phyloP scores from a whole-genome alignment of 2,329 filamentous ascomycete genomes.

The Waltergamsia citrina region DNA sequence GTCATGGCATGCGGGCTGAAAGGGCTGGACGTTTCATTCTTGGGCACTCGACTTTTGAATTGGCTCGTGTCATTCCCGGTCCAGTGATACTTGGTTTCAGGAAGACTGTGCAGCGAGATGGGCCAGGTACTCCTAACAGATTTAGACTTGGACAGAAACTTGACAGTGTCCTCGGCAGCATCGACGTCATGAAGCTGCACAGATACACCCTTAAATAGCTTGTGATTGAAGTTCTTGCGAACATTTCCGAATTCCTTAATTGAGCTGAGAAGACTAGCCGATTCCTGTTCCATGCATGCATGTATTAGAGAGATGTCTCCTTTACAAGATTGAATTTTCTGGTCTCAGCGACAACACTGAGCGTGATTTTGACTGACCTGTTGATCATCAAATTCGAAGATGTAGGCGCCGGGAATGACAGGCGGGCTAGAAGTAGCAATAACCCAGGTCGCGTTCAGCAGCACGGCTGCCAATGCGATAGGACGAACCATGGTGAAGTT shows the following conservation, averaged over 20 bases:
- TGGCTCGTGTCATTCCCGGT: slow-evolving; percentile 21
- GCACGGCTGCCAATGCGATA: too few relatives aligned
- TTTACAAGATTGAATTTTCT: not conserved
- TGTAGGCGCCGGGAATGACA: slow-evolving; percentile 12
- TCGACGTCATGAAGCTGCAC: slow-evolving; percentile 38
- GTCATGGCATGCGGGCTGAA: slow-evolving; percentile 46
- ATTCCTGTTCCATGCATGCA: slow-evolving; percentile 21
- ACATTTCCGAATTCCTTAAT: slow-evolving; percentile 29
- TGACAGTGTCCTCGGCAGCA: slow-evolving; percentile 31
- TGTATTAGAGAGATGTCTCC: not conserved
- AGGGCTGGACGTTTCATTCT: slow-evolving; percentile 16
- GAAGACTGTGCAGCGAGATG: slow-evolving; percentile 32
- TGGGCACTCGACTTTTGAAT: slow-evolving; percentile 6
- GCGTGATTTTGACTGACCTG: slow-evolving; percentile 33
- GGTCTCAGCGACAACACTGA: not conserved
- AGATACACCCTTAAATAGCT: slow-evolving; percentile 44
- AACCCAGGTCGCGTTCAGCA: too few relatives aligned
- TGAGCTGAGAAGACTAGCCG: slow-evolving; percentile 25
- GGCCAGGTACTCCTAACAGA: slow-evolving; percentile 40
- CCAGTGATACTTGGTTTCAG: slow-evolving; percentile 34
- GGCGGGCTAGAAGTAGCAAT: too few relatives aligned
- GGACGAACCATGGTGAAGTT: too few relatives aligned
- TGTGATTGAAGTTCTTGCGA: slow-evolving; percentile 37
- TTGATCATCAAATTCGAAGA: slow-evolving; percentile 29
- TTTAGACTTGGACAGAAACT: slow-evolving; percentile 28